A percentile compares a stretch with the other conserved stretches of the same genome.
Conservation (phyloP, 108 stramenopile species). For the Cyclotella sp. region DNA sequence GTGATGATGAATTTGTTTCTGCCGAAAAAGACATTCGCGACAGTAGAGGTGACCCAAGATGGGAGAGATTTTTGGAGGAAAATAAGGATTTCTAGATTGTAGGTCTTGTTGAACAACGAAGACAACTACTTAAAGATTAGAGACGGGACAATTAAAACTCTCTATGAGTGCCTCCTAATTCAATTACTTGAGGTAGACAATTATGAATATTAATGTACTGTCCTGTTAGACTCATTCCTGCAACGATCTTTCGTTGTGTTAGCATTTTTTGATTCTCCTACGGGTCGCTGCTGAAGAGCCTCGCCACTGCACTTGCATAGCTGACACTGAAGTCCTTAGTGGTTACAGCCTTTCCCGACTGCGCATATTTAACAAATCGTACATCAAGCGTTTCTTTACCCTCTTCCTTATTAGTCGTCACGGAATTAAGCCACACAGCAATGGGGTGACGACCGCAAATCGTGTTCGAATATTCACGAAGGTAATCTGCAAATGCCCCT, state of each 20-base stretch:
- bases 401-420: slow-evolving; percentile 15
- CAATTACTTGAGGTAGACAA: too few relatives aligned
- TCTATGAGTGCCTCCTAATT: too few relatives aligned
- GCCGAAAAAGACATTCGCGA: slow-evolving; percentile 40
- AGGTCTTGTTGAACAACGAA: too few relatives aligned
- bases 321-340: slow-evolving; percentile 81
- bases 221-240: not conserved
- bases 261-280: not conserved
- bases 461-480: slow-evolving; percentile 77
- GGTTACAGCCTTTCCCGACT: slow-evolving; percentile 61
- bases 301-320: slow-evolving; percentile 84
- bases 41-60: slow-evolving; percentile 36
- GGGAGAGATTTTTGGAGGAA: slow-evolving; percentile 23
- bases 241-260: not conserved
- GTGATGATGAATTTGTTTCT: slow-evolving; percentile 36
- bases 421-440: slow-evolving; percentile 75
- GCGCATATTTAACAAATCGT: slow-evolving; percentile 84
- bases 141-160: too few relatives aligned
- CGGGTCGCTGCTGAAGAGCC: not conserved
- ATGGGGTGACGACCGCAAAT: slow-evolving; percentile 89
- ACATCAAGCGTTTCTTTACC: slow-evolving; percentile 53
- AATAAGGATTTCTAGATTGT: not conserved
- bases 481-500: slow-evolving; percentile 86
- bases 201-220: not conserved
- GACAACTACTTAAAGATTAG: too few relatives aligned